Percentiles rank a stretch among this genome's conserved stretches.
phyloP scores from a whole-genome alignment of 2,329 filamentous ascomycete species.

The Chaetomium globosum region DNA sequence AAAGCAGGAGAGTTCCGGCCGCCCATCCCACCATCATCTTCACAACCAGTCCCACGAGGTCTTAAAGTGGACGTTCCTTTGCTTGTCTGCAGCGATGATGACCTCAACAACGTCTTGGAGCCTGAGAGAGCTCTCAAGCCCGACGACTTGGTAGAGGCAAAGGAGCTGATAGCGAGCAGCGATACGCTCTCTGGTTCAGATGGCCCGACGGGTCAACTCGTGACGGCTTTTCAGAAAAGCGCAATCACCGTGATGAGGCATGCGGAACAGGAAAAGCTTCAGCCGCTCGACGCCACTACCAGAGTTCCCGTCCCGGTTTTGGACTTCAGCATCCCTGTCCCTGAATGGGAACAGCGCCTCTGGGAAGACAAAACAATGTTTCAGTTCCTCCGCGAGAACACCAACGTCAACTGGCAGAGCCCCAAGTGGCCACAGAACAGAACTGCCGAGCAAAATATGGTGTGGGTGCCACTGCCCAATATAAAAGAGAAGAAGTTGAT shows the following conservation, averaged over 20 bases:
- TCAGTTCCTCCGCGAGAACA: conserved; percentile 31
- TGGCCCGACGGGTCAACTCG: conserved; percentile 31
- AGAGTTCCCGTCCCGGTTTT: conserved; percentile 38
- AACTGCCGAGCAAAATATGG: conserved; percentile 34
- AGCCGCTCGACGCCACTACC: conserved; percentile 37
- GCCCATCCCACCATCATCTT: conserved; percentile 2
- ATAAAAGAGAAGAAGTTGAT: conserved; percentile 28
- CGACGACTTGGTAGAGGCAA: conserved; percentile 29
- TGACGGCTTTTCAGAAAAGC: conserved; percentile 26
- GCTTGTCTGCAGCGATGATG: conserved; percentile 25
- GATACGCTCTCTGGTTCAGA: conserved; percentile 24
- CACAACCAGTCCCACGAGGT: conserved; percentile 21
- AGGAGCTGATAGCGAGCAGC: conserved; percentile 27
- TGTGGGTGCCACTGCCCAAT: conserved; percentile 38
- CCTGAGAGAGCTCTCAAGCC: conserved; percentile 19
- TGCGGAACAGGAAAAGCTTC: conserved; percentile 39
- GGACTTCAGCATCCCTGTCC: conserved; percentile 37
- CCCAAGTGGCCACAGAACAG: conserved; percentile 37
- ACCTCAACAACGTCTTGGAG: neutral
- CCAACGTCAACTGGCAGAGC: conserved; percentile 30
- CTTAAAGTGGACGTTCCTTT: conserved; percentile 37
- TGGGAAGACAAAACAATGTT: conserved; percentile 33
- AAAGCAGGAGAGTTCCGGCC: conserved; percentile 22
- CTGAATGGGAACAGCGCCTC: conserved; percentile 36
- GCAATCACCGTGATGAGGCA: conserved; percentile 31